Percentiles rank a stretch among this genome's conserved stretches.
These are phyloP conservation scores for Endothia cerciana DNA, from an alignment of 2,329 filamentous ascomycete genomes.

Conservation along the genomic window DNA sequence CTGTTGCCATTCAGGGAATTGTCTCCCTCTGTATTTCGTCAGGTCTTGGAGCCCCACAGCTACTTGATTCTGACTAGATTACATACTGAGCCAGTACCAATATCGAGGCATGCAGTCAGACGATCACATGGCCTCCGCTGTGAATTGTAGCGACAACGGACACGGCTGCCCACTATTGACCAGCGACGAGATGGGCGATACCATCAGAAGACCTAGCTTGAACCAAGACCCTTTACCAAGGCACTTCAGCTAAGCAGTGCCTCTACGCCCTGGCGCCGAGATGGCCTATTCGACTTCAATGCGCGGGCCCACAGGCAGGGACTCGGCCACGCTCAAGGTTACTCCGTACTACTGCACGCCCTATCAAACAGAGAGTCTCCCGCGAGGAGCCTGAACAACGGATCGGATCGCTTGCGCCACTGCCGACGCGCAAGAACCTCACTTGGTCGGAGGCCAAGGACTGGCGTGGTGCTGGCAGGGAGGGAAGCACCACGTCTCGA, in stretches of 20 bases:
- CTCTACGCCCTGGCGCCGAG: not conserved
- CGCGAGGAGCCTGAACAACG: not conserved
- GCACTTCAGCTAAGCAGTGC: no score
- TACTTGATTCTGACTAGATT: not conserved
- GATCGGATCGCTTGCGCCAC: not conserved
- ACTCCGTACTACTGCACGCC: not conserved
- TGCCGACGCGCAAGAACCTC: not conserved
- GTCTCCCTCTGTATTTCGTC: not conserved
- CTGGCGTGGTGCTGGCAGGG: no score
- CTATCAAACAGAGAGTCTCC: not conserved
- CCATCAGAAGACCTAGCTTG: no score
- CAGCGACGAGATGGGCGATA: not conserved
- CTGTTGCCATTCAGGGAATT: not conserved
- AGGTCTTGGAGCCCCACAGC: not conserved
- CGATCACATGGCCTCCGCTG: no score
- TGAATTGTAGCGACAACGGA: no score
- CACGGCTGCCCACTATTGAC: not conserved
- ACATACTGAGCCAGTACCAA: not conserved
- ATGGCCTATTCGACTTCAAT: not conserved
- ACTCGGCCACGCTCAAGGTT: not conserved
- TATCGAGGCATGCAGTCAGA: not conserved
- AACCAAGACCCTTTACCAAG: no score
- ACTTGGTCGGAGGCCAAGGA: not conserved
- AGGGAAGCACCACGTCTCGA: not conserved
- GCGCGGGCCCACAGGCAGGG: no score